phyloP scores from a whole-genome alignment of 768 basidiomycete species.

The Harrya chromipes region DNA sequence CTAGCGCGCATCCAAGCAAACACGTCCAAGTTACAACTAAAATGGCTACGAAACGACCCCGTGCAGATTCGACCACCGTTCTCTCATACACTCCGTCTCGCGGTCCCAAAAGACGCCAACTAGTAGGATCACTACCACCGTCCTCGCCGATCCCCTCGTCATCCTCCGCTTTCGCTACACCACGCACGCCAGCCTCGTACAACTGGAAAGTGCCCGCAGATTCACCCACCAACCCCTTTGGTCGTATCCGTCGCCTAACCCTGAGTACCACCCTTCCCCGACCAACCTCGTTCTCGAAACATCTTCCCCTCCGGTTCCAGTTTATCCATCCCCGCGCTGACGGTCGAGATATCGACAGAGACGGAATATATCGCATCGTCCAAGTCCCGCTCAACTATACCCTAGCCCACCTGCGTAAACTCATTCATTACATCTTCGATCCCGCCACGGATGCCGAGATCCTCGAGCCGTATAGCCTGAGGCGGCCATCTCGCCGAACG shows the following conservation, averaged over 20 bases:
- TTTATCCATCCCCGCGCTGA: constrained; percentile 38
- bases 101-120: constrained; percentile 26
- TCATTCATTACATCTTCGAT: constrained; percentile 59
- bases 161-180: constrained; percentile 26
- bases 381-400: constrained; percentile 72
- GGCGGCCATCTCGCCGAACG: constrained; percentile 27
- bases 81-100: constrained; percentile 29
- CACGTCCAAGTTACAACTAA: not conserved
- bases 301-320: constrained; percentile 64
- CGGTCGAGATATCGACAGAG: constrained; percentile 28
- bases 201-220: constrained; percentile 52
- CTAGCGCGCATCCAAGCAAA: not conserved
- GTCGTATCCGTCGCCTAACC: constrained; percentile 45
- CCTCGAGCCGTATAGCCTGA: constrained; percentile 13
- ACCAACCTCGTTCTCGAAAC: constrained; percentile 52
- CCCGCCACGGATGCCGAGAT: constrained; percentile 27
- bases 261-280: constrained; percentile 38
- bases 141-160: constrained; percentile 29
- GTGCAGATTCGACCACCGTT: constrained; percentile 26
- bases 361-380: constrained; percentile 60
- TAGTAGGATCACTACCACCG: constrained; percentile 21
- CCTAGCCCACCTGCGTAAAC: constrained; percentile 58
- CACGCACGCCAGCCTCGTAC: constrained; percentile 37
- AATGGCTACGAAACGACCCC: constrained; percentile 31
- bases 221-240: constrained; percentile 71